Evolutionary conservation across 2,329 filamentous ascomycete species (phyloP).

Genomic region (Pseudogymnoascus sp.): DNA sequence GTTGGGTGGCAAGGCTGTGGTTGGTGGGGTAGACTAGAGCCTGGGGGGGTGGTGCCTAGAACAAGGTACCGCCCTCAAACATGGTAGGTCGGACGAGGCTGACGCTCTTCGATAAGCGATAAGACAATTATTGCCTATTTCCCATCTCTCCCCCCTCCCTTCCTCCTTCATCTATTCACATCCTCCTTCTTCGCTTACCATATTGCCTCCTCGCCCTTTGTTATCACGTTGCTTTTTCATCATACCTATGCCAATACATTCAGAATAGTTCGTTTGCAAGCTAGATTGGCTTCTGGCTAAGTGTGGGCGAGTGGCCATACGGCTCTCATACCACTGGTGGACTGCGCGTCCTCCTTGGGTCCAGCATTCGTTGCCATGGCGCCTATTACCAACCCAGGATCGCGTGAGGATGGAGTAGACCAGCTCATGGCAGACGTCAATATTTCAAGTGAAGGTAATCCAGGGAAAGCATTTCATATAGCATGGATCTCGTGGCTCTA

Average conservation of each 20-base stretch:
- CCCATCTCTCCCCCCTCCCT: background rate
- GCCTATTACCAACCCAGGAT: background rate
- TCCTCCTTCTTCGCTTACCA: background rate
- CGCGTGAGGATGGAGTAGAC: background rate
- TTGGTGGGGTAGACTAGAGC: constrained; percentile 6
- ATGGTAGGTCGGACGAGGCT: constrained; percentile 3
- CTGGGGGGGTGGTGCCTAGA: background rate
- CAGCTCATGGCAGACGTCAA: background rate
- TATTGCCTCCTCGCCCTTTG: background rate
- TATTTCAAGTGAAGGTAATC: constrained; percentile 1
- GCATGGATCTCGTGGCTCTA: constrained; percentile 14
- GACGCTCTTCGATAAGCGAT: constrained; percentile 10
- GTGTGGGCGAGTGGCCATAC: background rate
- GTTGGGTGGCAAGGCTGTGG: background rate
- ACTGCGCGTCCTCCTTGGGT: background rate
- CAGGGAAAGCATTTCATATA: background rate
- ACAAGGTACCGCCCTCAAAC: background rate
- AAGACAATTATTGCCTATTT: constrained; percentile 9
- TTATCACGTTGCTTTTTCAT: background rate
- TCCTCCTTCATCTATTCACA: constrained; percentile 4
- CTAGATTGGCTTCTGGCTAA: background rate
- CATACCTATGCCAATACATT: background rate
- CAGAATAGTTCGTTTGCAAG: background rate
- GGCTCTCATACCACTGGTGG: background rate
- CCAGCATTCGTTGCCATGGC: background rate